A percentile compares a stretch with the other conserved stretches of the same genome.
These are phyloP conservation scores for Centrapalus pauciflorus DNA, from an alignment of 129 eudicot species.

Conservation along the genomic window DNA sequence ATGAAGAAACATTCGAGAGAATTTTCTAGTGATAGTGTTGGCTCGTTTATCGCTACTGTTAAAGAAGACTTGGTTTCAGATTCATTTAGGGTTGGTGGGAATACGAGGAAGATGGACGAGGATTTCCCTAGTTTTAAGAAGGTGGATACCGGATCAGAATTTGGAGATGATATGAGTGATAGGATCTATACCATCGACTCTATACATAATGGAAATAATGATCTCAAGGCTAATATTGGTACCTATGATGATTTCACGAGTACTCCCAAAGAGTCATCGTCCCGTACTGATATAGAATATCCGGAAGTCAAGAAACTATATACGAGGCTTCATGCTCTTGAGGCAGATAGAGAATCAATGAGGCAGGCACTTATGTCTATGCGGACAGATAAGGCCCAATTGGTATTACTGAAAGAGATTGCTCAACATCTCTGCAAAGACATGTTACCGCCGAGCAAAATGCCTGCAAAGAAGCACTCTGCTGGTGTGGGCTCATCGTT, in stretches of 20 bases:
- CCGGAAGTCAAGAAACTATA: constrained; percentile 74
- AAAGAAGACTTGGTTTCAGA: constrained; percentile 45
- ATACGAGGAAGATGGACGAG: constrained; percentile 46
- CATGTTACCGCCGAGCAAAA: constrained; percentile 35
- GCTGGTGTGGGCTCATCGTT: constrained; percentile 34
- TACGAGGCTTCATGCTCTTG: constrained; percentile 87
- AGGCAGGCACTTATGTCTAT: constrained; percentile 79
- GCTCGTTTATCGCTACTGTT: constrained; percentile 28
- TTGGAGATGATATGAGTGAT: constrained; percentile 76
- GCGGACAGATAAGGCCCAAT: constrained; percentile 95
- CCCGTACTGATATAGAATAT: constrained; percentile 43
- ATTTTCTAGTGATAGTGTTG: constrained; percentile 47
- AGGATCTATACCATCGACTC: constrained; percentile 80
- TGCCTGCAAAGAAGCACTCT: constrained; percentile 45
- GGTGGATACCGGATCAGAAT: constrained; percentile 58
- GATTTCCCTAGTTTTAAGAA: constrained; percentile 43
- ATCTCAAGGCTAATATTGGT: constrained; percentile 48
- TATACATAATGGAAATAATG: constrained; percentile 48
- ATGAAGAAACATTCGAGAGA: constrained; percentile 59
- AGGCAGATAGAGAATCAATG: constrained; percentile 96
- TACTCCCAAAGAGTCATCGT: constrained; percentile 54
- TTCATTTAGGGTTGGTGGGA: constrained; percentile 41
- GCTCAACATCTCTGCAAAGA: constrained; percentile 83
- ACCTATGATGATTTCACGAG: constrained; percentile 44
- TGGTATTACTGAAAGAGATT: constrained; percentile 72